phyloP scores from a whole-genome alignment of 768 basidiomycete genomes.

The Tulasnella sp. region DNA sequence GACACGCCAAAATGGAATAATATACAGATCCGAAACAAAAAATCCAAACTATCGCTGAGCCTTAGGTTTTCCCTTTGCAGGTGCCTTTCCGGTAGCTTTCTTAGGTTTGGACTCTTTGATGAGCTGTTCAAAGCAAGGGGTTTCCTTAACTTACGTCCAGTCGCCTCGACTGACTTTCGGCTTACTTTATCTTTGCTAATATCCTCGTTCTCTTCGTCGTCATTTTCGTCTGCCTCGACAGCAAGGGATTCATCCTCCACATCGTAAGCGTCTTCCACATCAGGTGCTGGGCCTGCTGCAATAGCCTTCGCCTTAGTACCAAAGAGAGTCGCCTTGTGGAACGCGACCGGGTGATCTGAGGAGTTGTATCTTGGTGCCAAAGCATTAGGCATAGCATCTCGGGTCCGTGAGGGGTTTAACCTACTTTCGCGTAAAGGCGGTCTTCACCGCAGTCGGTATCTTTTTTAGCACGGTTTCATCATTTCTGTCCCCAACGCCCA shows the following conservation, averaged over 20 bases:
- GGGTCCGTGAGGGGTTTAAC: constrained; percentile 33
- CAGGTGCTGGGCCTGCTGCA: constrained; percentile 68
- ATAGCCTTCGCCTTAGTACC: constrained; percentile 73
- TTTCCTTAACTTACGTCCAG: neutral
- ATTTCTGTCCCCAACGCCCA: constrained; percentile 78
- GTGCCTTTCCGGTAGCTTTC: constrained; percentile 20
- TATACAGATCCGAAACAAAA: neutral
- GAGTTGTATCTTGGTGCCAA: constrained; percentile 71
- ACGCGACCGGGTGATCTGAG: constrained; percentile 87
- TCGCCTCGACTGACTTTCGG: neutral
- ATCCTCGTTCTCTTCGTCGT: constrained; percentile 40
- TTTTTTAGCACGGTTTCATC: constrained; percentile 77
- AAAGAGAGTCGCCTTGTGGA: constrained; percentile 81
- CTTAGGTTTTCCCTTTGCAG: constrained; percentile 10
- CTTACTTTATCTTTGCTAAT: constrained; percentile 37
- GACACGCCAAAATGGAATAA: neutral
- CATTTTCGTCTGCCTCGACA: constrained; percentile 52
- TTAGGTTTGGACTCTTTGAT: constrained; percentile 28
- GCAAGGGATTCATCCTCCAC: constrained; percentile 43
- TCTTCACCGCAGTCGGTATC: constrained; percentile 76
- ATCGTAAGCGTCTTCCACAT: constrained; percentile 88
- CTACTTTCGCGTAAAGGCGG: constrained; percentile 79
- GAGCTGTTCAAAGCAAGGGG: neutral
- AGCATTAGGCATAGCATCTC: neutral
- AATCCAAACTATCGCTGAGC: neutral